These are phyloP conservation scores for Podospora appendiculata DNA, from an alignment of 495 filamentous ascomycete genomes.

Conservation along the genomic window DNA sequence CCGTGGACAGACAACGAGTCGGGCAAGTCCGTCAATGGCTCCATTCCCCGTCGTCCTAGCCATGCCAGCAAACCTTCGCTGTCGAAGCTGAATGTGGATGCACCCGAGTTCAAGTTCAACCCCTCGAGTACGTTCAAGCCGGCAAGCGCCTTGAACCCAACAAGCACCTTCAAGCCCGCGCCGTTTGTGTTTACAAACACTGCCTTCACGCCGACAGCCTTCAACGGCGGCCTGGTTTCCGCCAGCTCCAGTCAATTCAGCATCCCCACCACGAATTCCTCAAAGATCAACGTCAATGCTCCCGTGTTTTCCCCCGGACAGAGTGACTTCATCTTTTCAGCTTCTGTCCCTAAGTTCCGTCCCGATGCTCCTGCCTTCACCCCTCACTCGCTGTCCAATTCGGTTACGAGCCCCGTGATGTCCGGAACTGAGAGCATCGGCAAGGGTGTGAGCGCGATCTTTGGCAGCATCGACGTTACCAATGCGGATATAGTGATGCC, in stretches of 20 bases:
- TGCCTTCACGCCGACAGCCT: slow-evolving; percentile 43
- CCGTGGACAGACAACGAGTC: slow-evolving; percentile 41
- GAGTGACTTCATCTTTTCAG: slow-evolving; percentile 68
- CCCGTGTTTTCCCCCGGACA: slow-evolving; percentile 62
- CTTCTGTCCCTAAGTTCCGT: slow-evolving; percentile 62
- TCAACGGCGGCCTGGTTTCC: slow-evolving; percentile 27
- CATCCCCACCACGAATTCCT: slow-evolving; percentile 25
- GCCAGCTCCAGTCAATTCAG: slow-evolving; percentile 31
- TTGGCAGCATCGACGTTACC: slow-evolving; percentile 62
- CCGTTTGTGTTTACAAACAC: slow-evolving; percentile 46
- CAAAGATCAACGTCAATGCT: slow-evolving; percentile 60
- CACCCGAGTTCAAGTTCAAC: slow-evolving; percentile 80
- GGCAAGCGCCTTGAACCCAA: slow-evolving; percentile 7
- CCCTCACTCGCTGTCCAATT: slow-evolving; percentile 42
- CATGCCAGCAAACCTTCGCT: slow-evolving; percentile 60
- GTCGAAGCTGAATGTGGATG: slow-evolving; percentile 78
- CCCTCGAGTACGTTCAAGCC: slow-evolving; percentile 56
- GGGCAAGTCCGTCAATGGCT: slow-evolving; percentile 21
- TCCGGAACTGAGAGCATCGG: slow-evolving; percentile 27
- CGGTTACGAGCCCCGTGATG: slow-evolving; percentile 25
- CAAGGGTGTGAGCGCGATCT: slow-evolving; percentile 51
- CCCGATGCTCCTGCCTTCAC: slow-evolving; percentile 77
- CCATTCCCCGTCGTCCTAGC: slow-evolving; percentile 23
- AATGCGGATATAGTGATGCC: slow-evolving; percentile 51
- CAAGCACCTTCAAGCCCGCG: slow-evolving; percentile 50